Conservation (phyloP, 805 yeast species). For the Kuraishia floccosa region DNA sequence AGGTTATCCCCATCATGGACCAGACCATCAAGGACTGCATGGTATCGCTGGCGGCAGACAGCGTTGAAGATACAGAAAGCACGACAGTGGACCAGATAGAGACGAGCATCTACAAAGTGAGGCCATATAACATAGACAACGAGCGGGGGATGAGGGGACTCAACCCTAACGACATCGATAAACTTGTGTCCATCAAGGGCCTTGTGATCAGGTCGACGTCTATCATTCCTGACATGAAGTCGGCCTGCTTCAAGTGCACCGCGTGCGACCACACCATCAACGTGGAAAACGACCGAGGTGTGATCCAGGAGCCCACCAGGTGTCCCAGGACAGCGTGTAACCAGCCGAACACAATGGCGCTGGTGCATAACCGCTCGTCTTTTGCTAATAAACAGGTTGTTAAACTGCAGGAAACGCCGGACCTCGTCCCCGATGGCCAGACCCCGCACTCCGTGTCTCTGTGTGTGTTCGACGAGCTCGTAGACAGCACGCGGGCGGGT, state of each 20-base stretch:
- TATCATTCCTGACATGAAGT: conserved; percentile 95
- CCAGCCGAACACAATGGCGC: conserved; percentile 75
- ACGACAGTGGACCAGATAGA: conserved; percentile 55
- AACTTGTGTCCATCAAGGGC: conserved; percentile 84
- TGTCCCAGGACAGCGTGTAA: conserved; percentile 89
- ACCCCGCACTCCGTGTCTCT: conserved; percentile 94
- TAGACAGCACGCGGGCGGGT: conserved; percentile 92
- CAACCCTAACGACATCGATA: conserved; percentile 91
- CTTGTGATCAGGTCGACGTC: conserved; percentile 81
- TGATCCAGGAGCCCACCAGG: conserved; percentile 82
- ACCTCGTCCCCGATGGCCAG: conserved; percentile 94
- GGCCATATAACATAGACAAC: conserved; percentile 77
- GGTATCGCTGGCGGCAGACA: conserved; percentile 58
- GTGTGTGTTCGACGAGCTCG: conserved; percentile 92
- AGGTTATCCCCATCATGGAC: conserved; percentile 96
- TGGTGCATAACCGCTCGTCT: conserved; percentile 84
- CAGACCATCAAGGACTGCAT: conserved; percentile 86
- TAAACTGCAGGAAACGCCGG: conserved; percentile 92
- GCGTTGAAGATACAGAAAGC: conserved; percentile 30
- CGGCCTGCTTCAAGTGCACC: conserved; percentile 89
- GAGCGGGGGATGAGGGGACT: conserved; percentile 80
- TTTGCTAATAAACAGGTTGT: conserved; percentile 95
- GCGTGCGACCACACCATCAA: conserved; percentile 90
- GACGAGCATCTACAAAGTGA: conserved; percentile 69
- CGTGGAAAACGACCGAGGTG: conserved; percentile 90